Evolutionary conservation across 1,284 basidiomycete species (phyloP), one percentile per base, ranked within the genome.

Genomic region (Fomitopsis palustris): DNA sequence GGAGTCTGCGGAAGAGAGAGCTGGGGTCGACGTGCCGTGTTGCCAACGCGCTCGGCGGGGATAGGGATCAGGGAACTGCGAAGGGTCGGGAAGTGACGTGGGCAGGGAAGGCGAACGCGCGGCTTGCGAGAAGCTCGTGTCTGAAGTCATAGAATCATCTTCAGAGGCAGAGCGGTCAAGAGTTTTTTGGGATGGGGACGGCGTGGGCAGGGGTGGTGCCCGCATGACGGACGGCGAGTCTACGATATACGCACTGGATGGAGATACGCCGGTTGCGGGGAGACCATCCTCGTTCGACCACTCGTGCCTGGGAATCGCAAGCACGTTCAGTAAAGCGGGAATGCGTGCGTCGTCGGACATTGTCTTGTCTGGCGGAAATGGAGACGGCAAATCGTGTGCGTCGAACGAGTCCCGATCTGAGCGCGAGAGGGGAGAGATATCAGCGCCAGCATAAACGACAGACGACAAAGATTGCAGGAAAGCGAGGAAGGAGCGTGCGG

Each of bases 1-100:
- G 1, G 88, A 88, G 54, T 81, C 81, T 42, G 82, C 80, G 4
- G 85, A 87, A 3, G 88, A 90, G 54, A 89, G 82, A 21, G 84
- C 42, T 78, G 78, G 38, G 75, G 73, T 71, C 14, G 69, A 64
- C 17, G 66, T 65, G 39, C 69, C 71, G 21, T 70, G 62, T 41
- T 67, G 64, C 66, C 69, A 69, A 38, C 75, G 78, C n/a, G 75
- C 74, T 25, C 72, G 72, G 52, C 78, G 80, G 67, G 83, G 81
- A 70, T 84, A 82, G 8, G 80, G 81, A 60, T 82, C 81, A 2
- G 81, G 80, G 54, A 84, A 88, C 55, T 82, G 84, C 3, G 81
- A 78, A 29, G 87, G 85, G 71, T 89, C 87, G 51, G 83, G 82
- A 52, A 86, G 74, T 16, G 74, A 66, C 55, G 78, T 72, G n/a